Conservation (phyloP, 306 rosid species). For the Urtica urens region DNA sequence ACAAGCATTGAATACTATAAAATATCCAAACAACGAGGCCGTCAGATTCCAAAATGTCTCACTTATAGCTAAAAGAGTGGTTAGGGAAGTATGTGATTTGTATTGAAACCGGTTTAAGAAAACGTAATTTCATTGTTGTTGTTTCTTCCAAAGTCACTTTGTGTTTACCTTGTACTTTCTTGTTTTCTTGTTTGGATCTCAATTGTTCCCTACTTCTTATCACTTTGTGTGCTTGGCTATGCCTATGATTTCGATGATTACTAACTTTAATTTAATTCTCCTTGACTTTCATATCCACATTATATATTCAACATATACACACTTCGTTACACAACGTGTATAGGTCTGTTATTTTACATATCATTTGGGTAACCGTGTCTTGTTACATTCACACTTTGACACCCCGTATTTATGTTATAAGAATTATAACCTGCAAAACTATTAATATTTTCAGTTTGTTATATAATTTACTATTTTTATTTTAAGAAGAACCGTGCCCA, state of each 20-base stretch:
- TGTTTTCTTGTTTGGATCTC: conserved; percentile 31
- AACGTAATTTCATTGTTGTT: conserved; percentile 41
- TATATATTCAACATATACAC: too few species aligned
- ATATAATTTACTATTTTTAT: too few species aligned
- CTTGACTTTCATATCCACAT: conserved; percentile 17
- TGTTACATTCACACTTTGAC: too few species aligned
- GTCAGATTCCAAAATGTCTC: conserved; percentile 28
- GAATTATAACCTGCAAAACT: too few species aligned
- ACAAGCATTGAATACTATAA: conserved; percentile 29
- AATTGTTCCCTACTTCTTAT: conserved; percentile 32
- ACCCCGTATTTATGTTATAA: too few species aligned
- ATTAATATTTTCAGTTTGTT: too few species aligned
- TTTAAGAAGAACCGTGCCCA: too few species aligned
- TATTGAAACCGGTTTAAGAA: conserved; percentile 19
- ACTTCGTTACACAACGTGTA: too few species aligned
- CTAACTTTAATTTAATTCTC: conserved; percentile 9
- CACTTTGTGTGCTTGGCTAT: conserved; percentile 23
- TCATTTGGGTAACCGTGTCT: too few species aligned
- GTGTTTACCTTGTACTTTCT: conserved; percentile 41
- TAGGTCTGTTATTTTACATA: too few species aligned
- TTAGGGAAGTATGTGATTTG: conserved; percentile 26
- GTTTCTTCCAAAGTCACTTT: conserved; percentile 28
- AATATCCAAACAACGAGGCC: conserved; percentile 12
- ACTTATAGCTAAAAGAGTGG: conserved; percentile 49
- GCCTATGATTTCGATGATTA: conserved; percentile 11